phyloP scores from a whole-genome alignment of 768 basidiomycete genomes.

The Fistulinella prunicolor region DNA sequence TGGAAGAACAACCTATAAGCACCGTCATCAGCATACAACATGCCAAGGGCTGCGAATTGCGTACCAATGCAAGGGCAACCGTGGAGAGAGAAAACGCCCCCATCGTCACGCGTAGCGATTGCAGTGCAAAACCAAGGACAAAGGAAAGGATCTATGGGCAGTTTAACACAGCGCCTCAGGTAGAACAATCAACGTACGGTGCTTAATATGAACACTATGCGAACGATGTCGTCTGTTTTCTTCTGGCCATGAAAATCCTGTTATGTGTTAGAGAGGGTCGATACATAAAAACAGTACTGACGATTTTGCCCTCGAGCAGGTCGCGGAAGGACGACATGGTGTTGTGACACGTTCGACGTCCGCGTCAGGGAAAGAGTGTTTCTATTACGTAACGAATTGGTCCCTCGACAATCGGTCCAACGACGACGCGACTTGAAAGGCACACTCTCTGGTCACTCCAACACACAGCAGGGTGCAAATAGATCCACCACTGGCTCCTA shows the following conservation, averaged over 20 bases:
- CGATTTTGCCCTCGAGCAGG: slow-evolving; percentile 32
- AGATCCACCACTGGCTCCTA: too few relatives aligned
- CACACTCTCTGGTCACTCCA: too few relatives aligned
- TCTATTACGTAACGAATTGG: slow-evolving; percentile 16
- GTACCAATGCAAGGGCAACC: slow-evolving; percentile 20
- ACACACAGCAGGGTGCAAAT: too few relatives aligned
- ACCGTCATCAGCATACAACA: too few relatives aligned
- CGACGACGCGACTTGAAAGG: too few relatives aligned
- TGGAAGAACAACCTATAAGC: slow-evolving; percentile 53
- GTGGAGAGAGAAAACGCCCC: slow-evolving; percentile 22
- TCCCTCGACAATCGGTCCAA: too few relatives aligned
- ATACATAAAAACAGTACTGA: slow-evolving; percentile 7
- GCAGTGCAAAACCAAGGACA: slow-evolving; percentile 27
- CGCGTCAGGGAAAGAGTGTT: neutral
- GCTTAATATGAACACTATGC: slow-evolving; percentile 19
- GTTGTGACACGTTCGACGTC: neutral
- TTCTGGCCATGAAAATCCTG: slow-evolving; percentile 34
- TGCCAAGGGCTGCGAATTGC: neutral
- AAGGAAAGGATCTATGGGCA: slow-evolving; percentile 29
- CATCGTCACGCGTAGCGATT: slow-evolving; percentile 27
- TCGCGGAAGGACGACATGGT: slow-evolving; percentile 26
- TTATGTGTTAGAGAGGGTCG: slow-evolving; percentile 1
- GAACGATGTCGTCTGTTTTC: slow-evolving; percentile 23
- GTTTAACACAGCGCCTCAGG: neutral
- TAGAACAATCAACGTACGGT: slow-evolving; percentile 18